A percentile compares a stretch with the other conserved stretches of the same genome.
phyloP scores from a whole-genome alignment of 2,329 filamentous ascomycete genomes.

The Aspergillus sojae region DNA sequence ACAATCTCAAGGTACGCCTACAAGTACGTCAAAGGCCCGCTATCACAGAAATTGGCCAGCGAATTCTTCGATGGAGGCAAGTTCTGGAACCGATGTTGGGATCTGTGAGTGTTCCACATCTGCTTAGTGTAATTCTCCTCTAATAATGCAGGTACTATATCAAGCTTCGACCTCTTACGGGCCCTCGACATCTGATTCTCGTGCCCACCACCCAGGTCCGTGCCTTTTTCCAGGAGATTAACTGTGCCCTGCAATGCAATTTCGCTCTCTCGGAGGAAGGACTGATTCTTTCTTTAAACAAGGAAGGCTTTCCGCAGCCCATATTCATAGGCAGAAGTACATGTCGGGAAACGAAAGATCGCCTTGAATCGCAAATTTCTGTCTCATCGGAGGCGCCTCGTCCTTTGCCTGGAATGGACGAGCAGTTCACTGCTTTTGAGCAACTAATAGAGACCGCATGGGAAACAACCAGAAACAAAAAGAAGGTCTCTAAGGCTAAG shows the following conservation, averaged over 20 bases:
- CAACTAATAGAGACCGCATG: constrained; percentile 56
- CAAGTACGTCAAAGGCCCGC: constrained; percentile 39
- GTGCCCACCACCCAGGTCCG: constrained; percentile 69
- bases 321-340: constrained; percentile 65
- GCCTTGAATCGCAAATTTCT: constrained; percentile 40
- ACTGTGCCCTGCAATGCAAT: constrained; percentile 51
- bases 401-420: constrained; percentile 9
- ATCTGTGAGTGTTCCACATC: constrained; percentile 63
- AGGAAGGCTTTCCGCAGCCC: constrained; percentile 64
- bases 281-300: constrained; percentile 65
- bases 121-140: not conserved
- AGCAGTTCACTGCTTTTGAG: constrained; percentile 27
- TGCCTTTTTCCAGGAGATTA: constrained; percentile 66
- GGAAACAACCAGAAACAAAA: constrained; percentile 55
- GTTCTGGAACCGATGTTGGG: constrained; percentile 66
- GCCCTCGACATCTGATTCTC: constrained; percentile 63
- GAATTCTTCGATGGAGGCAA: constrained; percentile 45
- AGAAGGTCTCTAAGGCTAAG: constrained; percentile 52
- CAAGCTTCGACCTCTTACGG: constrained; percentile 52
- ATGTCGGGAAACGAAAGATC: constrained; percentile 47
- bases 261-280: constrained; percentile 63
- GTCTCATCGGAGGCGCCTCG: not conserved
- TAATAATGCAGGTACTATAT: constrained; percentile 64
- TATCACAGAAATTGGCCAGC: constrained; percentile 37
- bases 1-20: constrained; percentile 48